Base-by-base conservation (phyloP, 1,139 yeast genomes). In the Lodderomyces orthopsilosis region DNA sequence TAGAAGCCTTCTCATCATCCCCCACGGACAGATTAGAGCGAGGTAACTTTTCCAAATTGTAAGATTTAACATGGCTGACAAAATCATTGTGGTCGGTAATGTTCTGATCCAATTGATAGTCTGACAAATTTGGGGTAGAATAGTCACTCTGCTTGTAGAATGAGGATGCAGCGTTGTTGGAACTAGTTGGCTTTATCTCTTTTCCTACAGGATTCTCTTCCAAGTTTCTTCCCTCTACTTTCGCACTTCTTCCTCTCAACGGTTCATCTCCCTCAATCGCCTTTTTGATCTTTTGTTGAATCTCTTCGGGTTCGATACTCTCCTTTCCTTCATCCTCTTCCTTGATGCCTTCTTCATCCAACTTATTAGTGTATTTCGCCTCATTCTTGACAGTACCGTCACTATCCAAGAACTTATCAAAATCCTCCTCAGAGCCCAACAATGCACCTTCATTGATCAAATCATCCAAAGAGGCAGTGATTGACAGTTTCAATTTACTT, bases 391-490 rank as follows among this genome's bases (percentile, higher is more conserved):
- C 66, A 42, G 73, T 66, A 1, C 85, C 86, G 37, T 70, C 67
- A 12, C 66, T 65, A 51, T 80, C 85, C 53, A 81, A 63, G 42
- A 76, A 67, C 28, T 65, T 63, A 19, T 75, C 82, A 51, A 81
- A 73, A 51, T 72, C 76, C 49, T 74, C 81, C 45, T 79, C 85
- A 18, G 79, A 78, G 8, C 79, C 78, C 51, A 79, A 55, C 42
- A 81, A 63, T 0, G 85, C 85, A 18, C 87, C 86, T 53, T 80
- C 85, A 37, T 63, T 74, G 46, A 72, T 75, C 54, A 80, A 68
- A 37, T 81, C 83, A 48, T 75, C 83, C 51, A 80, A 70, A 0
- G 80, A 70, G 23, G 79, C 75, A 37, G 74, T 59, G 26, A 72
- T 57, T 22, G 64, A 54, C 23, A 53, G 47, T 46, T 54, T 59